Evolutionary conservation across 2,329 filamentous ascomycete species (phyloP).

Genomic region (Botrytis pseudocinerea): DNA sequence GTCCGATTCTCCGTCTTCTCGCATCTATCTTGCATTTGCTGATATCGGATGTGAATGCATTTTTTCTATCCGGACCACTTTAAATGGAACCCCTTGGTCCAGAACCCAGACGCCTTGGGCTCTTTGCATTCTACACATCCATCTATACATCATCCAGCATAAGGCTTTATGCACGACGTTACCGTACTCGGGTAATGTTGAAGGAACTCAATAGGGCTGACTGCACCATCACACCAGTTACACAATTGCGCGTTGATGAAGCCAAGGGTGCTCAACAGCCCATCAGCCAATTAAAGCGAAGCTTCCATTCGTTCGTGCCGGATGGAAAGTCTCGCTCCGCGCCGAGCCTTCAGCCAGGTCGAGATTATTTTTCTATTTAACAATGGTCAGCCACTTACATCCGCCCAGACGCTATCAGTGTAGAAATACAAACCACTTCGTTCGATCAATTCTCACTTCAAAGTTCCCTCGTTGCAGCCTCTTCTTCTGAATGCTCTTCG

Average conservation of each 20-base stretch:
- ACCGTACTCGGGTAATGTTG: neutral
- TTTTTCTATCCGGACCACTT: conserved; percentile 6
- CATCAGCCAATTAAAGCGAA: neutral
- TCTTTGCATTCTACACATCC: neutral
- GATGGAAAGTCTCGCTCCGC: neutral
- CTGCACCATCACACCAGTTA: too few species aligned
- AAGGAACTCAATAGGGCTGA: neutral
- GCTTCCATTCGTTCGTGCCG: neutral
- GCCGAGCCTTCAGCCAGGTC: conserved; percentile 1
- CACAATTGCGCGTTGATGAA: neutral
- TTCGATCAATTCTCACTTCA: neutral
- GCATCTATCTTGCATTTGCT: too few species aligned
- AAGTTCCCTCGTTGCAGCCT: too few species aligned
- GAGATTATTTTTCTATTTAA: conserved; percentile 7
- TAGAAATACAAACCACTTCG: neutral
- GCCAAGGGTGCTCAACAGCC: neutral
- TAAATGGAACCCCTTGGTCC: neutral
- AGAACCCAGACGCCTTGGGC: neutral
- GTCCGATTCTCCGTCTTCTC: neutral
- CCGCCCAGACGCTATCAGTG: neutral
- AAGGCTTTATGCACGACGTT: neutral
- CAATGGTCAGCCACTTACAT: conserved; percentile 4
- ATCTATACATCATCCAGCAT: neutral
- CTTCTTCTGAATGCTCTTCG: neutral
- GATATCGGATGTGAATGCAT: neutral